These are phyloP conservation scores for Trichoderma sp. DNA, from an alignment of 2,329 filamentous ascomycete genomes.

Conservation along the genomic window DNA sequence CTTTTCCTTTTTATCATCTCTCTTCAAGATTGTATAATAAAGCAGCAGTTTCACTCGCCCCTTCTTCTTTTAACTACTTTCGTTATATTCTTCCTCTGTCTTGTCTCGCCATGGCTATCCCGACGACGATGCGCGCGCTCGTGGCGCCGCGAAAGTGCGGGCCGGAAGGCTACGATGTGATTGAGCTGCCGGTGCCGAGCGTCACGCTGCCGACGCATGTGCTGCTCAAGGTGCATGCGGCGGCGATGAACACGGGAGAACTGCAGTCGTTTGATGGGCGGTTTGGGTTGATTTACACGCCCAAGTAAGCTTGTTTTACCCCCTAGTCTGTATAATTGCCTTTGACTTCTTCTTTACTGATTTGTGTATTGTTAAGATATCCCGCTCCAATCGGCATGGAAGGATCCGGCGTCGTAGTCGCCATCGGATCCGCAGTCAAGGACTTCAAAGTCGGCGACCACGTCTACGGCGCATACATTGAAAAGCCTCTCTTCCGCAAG, in stretches of 20 bases:
- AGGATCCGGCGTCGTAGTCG: constrained; percentile 42
- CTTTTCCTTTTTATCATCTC: background rate
- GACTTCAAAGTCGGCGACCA: constrained; percentile 41
- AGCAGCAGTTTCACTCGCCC: background rate
- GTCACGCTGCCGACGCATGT: constrained; percentile 50
- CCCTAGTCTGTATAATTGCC: no score
- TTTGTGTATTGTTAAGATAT: constrained; percentile 28
- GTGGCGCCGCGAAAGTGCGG: constrained; percentile 46
- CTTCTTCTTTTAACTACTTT: background rate
- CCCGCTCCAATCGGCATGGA: constrained; percentile 38
- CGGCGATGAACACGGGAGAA: constrained; percentile 43
- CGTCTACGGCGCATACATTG: constrained; percentile 46
- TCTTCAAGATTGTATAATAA: background rate
- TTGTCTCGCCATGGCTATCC: constrained; percentile 38
- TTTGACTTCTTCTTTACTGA: background rate
- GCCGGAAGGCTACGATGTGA: constrained; percentile 46
- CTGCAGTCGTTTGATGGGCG: constrained; percentile 33
- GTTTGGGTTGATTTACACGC: constrained; percentile 2
- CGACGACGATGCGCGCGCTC: constrained; percentile 50
- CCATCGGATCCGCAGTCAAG: constrained; percentile 37
- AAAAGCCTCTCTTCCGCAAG: constrained; percentile 44
- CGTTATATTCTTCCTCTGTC: background rate
- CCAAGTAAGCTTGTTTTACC: constrained; percentile 9
- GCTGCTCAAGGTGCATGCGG: constrained; percentile 47
- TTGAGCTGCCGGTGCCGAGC: constrained; percentile 49